Evolutionary conservation across 768 basidiomycete species (phyloP).

Genomic region (Rhodosporidiobolus sp.): DNA sequence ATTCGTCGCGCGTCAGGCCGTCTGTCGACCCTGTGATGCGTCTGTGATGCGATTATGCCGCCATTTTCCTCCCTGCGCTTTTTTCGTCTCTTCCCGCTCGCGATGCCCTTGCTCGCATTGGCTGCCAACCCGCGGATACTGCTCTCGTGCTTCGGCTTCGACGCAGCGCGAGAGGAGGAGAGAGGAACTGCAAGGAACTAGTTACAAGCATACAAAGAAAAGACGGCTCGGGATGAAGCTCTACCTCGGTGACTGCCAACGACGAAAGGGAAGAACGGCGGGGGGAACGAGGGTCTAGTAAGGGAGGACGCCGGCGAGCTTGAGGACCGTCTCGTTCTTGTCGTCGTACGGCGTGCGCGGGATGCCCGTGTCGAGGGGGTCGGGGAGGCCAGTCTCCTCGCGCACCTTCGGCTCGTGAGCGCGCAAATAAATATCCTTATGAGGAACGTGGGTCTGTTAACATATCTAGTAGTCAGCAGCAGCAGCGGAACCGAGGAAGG

Average conservation of each 20-base stretch:
- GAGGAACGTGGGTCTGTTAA: constrained; percentile 36
- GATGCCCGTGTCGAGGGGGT: constrained; percentile 8
- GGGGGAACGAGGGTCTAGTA: not conserved
- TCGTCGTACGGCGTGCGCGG: not conserved
- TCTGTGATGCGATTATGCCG: too few relatives aligned
- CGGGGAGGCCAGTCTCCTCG: constrained; percentile 7
- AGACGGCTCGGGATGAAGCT: not conserved
- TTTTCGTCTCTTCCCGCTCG: too few relatives aligned
- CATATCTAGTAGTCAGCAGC: too few relatives aligned
- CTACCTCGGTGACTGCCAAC: not conserved
- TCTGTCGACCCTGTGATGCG: too few relatives aligned
- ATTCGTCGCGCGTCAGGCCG: too few relatives aligned
- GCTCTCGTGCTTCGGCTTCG: too few relatives aligned
- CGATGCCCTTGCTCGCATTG: too few relatives aligned
- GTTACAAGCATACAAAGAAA: constrained; percentile 4
- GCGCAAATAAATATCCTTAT: constrained; percentile 28
- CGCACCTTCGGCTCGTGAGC: constrained; percentile 28
- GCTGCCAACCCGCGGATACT: too few relatives aligned
- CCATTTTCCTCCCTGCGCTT: too few relatives aligned
- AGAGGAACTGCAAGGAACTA: not conserved
- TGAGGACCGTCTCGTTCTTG: not conserved
- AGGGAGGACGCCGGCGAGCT: not conserved
- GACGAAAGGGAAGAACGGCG: not conserved
- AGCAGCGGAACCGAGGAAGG: too few relatives aligned
- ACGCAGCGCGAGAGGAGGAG: too few relatives aligned